Base-by-base conservation (phyloP, 176 grass and related monocot species). In the Oryza brachyantha region DNA sequence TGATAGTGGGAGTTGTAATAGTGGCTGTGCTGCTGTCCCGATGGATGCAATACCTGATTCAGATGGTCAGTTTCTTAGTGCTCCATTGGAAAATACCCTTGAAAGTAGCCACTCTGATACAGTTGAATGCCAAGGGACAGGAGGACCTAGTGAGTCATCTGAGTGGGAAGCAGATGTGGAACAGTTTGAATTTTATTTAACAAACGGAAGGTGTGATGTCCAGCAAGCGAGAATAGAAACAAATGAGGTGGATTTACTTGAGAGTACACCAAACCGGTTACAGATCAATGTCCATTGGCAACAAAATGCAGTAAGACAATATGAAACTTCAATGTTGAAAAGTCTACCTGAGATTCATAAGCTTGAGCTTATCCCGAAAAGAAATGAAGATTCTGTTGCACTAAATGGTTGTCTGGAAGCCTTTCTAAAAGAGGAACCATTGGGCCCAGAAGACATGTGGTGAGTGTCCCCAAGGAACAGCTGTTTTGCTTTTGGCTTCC, bases 391-490 rank as follows among this genome's bases (percentile, higher is more conserved):
- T 81, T 87, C 84, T 70, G 91, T 85, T 81, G 88, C 86, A 68
- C 79, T 94, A 74, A 84, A 86, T 87, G 91, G 80, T 61, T 97
- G 91, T 83, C 84, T 97, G 67, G 87, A 97, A 81, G 92, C 91
- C 29, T 97, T 97, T 79, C 87, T 90, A 48, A 94, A 90, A 81
- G 94, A 92, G 82, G 94, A 97, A 78, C 91, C 87, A 26, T 76
- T 97, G 59, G 94, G 94, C 13, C 89, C 91, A 12, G 86, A 93
- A 39, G 91, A 97, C 75, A 97, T 97, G 94, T 97, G 91, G 94
- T 97, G 66, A 86, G 78, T 86, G 72, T 82, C 29, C 81, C 81
- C 65, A 34, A 8, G 55, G 55, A 79, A 70, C 76, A 70, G 57
- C 29, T 70, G n/a, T 84, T 42, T 29, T 75, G 8, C 76, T 76